Evolutionary conservation across 192 early-diverging fungal species (phyloP).

Genomic region (Backusella australiensis): DNA sequence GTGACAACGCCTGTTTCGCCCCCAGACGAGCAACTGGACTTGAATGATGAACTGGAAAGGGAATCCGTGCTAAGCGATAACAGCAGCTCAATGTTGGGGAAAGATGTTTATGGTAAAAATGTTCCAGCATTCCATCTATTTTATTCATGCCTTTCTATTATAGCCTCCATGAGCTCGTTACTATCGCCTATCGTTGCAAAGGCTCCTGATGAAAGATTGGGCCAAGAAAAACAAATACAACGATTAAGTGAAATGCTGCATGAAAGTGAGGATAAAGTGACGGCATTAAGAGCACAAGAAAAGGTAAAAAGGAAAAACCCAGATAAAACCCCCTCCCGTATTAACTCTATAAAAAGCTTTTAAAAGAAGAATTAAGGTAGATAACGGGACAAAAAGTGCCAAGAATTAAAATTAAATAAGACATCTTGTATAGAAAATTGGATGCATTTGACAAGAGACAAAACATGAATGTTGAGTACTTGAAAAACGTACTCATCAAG

Average conservation of each 20-base stretch:
- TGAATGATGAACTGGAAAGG: slow-evolving; percentile 6
- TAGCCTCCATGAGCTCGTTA: slow-evolving; percentile 24
- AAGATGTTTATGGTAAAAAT: background rate
- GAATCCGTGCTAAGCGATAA: background rate
- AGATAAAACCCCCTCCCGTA: background rate
- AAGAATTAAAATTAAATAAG: background rate
- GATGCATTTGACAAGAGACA: slow-evolving; percentile 61
- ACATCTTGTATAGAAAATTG: slow-evolving; percentile 45
- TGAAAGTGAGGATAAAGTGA: slow-evolving; percentile 53
- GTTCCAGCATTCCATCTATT: background rate
- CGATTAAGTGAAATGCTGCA: slow-evolving; percentile 53
- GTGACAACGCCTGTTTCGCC: slow-evolving; percentile 9
- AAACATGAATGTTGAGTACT: slow-evolving; percentile 64
- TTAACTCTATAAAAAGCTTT: background rate
- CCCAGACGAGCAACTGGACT: background rate
- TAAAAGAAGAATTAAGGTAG: slow-evolving; percentile 33
- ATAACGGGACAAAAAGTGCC: background rate
- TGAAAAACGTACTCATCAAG: slow-evolving; percentile 70
- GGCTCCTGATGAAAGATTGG: background rate
- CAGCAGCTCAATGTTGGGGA: background rate
- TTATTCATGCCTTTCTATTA: background rate
- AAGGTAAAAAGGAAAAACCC: slow-evolving; percentile 38
- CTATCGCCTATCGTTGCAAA: slow-evolving; percentile 11
- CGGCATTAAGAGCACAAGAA: slow-evolving; percentile 46
- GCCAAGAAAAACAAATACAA: slow-evolving; percentile 41